phyloP scores from a whole-genome alignment of 768 basidiomycete species.

The Naganishia friedmannii region DNA sequence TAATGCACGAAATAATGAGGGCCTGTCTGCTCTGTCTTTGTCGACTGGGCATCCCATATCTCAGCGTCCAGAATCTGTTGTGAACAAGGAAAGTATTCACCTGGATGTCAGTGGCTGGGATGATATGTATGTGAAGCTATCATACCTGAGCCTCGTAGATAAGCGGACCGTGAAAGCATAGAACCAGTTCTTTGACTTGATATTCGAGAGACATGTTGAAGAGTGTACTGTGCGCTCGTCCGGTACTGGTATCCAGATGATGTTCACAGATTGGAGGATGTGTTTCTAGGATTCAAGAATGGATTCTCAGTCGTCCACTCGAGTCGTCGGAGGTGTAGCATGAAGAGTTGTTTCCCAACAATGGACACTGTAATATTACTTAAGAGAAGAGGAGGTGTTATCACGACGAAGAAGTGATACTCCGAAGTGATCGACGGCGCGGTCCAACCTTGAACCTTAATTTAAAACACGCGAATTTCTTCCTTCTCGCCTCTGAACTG shows the following conservation, averaged over 20 bases:
- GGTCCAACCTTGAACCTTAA: background rate
- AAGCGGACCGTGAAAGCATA: constrained; percentile 92
- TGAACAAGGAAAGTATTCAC: background rate
- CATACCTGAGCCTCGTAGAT: constrained; percentile 85
- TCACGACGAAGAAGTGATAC: background rate
- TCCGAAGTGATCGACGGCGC: constrained; percentile 3
- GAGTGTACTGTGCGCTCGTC: background rate
- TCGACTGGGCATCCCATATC: constrained; percentile 64
- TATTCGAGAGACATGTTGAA: constrained; percentile 48
- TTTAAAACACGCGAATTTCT: background rate
- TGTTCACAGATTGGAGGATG: background rate
- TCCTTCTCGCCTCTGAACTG: background rate
- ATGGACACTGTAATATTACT: no score
- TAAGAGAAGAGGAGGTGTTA: no score
- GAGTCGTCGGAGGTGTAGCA: background rate
- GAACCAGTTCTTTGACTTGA: constrained; percentile 68
- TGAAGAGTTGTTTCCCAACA: no score
- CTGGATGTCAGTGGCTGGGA: background rate
- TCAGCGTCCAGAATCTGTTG: constrained; percentile 65
- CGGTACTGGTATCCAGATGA: background rate
- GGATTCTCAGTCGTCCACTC: background rate
- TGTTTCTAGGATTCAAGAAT: background rate
- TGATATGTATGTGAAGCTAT: background rate
- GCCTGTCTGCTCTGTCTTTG: constrained; percentile 63
- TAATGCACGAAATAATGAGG: constrained; percentile 94